Evolutionary conservation across 306 rosid species (phyloP).

Genomic region (Cucumis cinereus): DNA sequence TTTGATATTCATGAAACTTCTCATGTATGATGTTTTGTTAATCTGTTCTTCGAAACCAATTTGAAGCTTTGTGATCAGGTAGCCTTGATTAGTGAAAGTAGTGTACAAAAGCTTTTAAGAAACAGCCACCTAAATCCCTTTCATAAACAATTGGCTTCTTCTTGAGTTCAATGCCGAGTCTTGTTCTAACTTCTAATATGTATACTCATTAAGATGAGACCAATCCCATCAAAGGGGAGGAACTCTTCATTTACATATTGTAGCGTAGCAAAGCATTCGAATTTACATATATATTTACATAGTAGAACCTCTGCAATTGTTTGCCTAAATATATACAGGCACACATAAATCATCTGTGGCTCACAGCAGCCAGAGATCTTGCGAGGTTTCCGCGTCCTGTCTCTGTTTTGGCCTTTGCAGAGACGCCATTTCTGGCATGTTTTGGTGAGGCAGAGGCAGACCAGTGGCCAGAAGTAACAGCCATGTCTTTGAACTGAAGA

Average conservation of each 20-base stretch:
- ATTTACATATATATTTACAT: constrained; percentile 3
- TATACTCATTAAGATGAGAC: not conserved
- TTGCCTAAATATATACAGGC: not conserved
- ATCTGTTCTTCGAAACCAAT: not conserved
- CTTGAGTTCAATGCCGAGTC: not conserved
- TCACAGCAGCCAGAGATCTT: constrained; percentile 25
- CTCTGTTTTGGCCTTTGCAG: constrained; percentile 36
- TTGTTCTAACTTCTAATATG: not conserved
- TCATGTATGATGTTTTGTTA: not conserved
- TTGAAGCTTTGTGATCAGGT: not conserved
- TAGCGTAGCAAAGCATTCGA: not conserved
- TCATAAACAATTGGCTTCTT: not conserved
- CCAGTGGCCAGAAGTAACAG: constrained; percentile 76
- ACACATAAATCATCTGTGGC: constrained; percentile 15
- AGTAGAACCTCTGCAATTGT: not conserved
- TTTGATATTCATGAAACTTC: no score
- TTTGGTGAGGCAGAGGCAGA: constrained; percentile 39
- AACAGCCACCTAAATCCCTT: not conserved
- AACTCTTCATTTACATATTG: not conserved
- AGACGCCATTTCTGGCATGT: constrained; percentile 40
- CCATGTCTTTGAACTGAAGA: constrained; percentile 77
- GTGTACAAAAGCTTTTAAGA: not conserved
- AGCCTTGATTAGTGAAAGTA: no score
- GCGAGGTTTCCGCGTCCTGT: constrained; percentile 27
- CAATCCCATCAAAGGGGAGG: constrained; percentile 5